Evolutionary conservation across 2,329 filamentous ascomycete genomes (phyloP).

Genomic region (Microdochium paspali): DNA sequence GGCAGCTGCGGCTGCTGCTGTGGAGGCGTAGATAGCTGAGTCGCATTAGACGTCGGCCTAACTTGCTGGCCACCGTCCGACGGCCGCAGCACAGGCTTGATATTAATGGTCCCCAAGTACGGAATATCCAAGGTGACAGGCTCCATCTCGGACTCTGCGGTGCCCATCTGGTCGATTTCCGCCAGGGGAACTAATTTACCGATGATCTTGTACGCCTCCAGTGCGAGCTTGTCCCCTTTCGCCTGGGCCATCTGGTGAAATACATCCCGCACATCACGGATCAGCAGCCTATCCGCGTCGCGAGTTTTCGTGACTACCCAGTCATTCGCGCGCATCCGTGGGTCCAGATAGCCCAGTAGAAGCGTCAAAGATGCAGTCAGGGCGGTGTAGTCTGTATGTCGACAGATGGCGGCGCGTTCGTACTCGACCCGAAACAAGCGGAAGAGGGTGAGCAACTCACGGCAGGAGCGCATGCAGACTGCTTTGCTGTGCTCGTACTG

Average conservation of each 20-base stretch:
- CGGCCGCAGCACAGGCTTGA: conserved; percentile 15
- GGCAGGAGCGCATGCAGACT: conserved; percentile 37
- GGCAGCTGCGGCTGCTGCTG: no score
- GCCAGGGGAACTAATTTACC: conserved; percentile 30
- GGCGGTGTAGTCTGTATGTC: conserved; percentile 41
- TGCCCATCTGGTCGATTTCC: conserved; percentile 8
- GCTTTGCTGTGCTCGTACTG: conserved; percentile 38
- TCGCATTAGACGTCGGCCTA: no score
- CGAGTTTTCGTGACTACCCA: conserved; percentile 11
- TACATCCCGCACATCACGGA: conserved; percentile 23
- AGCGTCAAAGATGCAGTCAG: conserved; percentile 41
- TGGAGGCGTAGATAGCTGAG: neutral
- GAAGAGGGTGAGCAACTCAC: conserved; percentile 39
- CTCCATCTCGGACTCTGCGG: conserved; percentile 5
- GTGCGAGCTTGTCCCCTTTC: conserved; percentile 29
- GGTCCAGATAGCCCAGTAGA: conserved; percentile 38
- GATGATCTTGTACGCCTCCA: conserved; percentile 32
- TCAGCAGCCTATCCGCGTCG: conserved; percentile 24
- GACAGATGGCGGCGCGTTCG: conserved; percentile 28
- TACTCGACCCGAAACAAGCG: conserved; percentile 32
- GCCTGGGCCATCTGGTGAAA: conserved; percentile 26
- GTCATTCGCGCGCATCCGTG: conserved; percentile 12
- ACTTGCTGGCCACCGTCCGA: neutral
- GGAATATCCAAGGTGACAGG: conserved; percentile 32
- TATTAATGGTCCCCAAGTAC: conserved; percentile 36